Conservation (phyloP, 2,329 filamentous ascomycete species). For the Ophiostoma ips region DNA sequence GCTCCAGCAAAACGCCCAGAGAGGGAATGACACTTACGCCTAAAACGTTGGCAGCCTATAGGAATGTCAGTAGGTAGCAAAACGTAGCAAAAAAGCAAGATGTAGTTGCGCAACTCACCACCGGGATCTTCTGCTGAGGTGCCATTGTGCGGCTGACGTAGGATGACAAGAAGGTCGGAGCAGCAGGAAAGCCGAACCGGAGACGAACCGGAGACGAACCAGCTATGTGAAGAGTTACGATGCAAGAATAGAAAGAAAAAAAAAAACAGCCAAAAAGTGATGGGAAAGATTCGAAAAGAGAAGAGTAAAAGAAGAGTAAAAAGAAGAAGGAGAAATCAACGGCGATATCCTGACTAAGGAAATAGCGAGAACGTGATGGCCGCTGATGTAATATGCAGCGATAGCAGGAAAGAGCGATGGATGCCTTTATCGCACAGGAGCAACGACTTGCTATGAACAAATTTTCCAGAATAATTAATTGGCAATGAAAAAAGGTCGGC, state of each 20-base stretch:
- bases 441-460: not conserved
- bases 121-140: conserved; percentile 18
- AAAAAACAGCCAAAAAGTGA: not conserved
- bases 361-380: not conserved
- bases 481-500: too few species aligned
- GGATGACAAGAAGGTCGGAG: not conserved
- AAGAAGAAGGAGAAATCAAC: not conserved
- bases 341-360: too few species aligned
- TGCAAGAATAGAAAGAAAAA: not conserved
- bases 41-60: conserved; percentile 24
- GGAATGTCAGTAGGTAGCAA: not conserved
- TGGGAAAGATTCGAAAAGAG: not conserved
- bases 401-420: not conserved
- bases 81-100: not conserved
- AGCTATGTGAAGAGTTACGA: too few species aligned
- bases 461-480: not conserved
- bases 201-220: too few species aligned
- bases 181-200: too few species aligned
- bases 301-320: not conserved
- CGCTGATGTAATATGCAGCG: not conserved
- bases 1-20: not conserved
- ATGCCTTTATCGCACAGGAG: too few species aligned
- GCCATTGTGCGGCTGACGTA: conserved; percentile 13
- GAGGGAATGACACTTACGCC: conserved; percentile 21
- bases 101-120: conserved; percentile 14